These are phyloP conservation scores for Fusarium concolor DNA, from an alignment of 2,329 filamentous ascomycete genomes.

Conservation along the genomic window DNA sequence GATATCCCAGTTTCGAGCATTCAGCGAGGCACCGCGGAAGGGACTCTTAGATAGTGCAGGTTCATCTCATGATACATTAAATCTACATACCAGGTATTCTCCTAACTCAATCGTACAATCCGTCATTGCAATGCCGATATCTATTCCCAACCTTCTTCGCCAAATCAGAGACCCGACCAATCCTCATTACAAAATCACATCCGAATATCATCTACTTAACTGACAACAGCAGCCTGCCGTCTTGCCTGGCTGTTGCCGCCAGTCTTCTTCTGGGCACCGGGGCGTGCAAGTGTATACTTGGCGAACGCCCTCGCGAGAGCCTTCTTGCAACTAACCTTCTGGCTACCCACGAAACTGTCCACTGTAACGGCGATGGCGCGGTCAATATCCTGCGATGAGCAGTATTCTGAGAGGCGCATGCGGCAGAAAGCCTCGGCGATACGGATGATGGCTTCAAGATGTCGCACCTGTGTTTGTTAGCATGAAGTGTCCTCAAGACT, in stretches of 20 bases:
- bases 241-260: slow-evolving; percentile 43
- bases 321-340: slow-evolving; percentile 98
- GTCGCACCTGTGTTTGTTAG: slow-evolving; percentile 77
- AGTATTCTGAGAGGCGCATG: slow-evolving; percentile 98
- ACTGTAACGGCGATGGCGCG: slow-evolving; percentile 97
- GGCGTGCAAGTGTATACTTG: slow-evolving; percentile 80
- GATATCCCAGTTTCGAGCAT: too few relatives aligned
- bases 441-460: slow-evolving; percentile 97
- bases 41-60: background rate
- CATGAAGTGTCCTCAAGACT: background rate
- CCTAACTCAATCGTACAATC: slow-evolving; percentile 27
- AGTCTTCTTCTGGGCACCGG: slow-evolving; percentile 51
- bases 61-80: slow-evolving; percentile 33
- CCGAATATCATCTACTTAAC: slow-evolving; percentile 24
- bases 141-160: slow-evolving; percentile 31
- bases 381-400: slow-evolving; percentile 89
- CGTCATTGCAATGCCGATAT: slow-evolving; percentile 26
- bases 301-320: slow-evolving; percentile 93
- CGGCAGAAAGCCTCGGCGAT: slow-evolving; percentile 95
- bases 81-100: slow-evolving; percentile 29
- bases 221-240: slow-evolving; percentile 47
- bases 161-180: slow-evolving; percentile 17
- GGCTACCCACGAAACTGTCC: slow-evolving; percentile 93
- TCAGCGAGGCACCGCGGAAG: too few relatives aligned
- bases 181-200: background rate